phyloP scores from a whole-genome alignment of 331 rosid genomes.

The Cucumis variabilis region DNA sequence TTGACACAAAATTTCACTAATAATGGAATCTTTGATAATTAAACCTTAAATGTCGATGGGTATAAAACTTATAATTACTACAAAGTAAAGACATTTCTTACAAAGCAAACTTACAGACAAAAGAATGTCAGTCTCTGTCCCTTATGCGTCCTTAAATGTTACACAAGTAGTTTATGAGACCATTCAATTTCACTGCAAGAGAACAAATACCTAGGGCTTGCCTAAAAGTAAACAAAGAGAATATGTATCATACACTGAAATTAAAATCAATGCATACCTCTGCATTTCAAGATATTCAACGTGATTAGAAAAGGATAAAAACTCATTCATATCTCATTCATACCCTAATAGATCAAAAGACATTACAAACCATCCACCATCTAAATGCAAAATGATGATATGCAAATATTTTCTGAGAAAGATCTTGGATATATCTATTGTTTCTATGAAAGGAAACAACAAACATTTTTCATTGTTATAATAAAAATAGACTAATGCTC shows the following conservation, averaged over 20 bases:
- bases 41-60: not conserved
- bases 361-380: too few relatives aligned
- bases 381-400: too few relatives aligned
- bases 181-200: constrained; percentile 79
- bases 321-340: constrained; percentile 85
- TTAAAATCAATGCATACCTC: constrained; percentile 49
- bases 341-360: too few relatives aligned
- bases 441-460: too few relatives aligned
- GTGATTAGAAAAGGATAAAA: constrained; percentile 93
- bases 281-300: constrained; percentile 83
- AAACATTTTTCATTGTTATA: too few relatives aligned
- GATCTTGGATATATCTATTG: too few relatives aligned
- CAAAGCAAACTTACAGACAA: constrained; percentile 67
- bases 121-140: constrained; percentile 93
- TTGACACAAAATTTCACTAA: not conserved
- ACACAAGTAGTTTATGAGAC: constrained; percentile 90
- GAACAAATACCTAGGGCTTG: constrained; percentile 3
- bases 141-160: constrained; percentile 88
- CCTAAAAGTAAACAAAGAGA: constrained; percentile 29
- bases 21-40: not conserved
- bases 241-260: constrained; percentile 22
- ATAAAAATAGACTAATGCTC: too few relatives aligned
- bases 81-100: not conserved
- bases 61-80: not conserved
- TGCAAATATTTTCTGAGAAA: too few relatives aligned